phyloP scores from a whole-genome alignment of 495 filamentous ascomycete species.

The Lasiosphaeria hispida region DNA sequence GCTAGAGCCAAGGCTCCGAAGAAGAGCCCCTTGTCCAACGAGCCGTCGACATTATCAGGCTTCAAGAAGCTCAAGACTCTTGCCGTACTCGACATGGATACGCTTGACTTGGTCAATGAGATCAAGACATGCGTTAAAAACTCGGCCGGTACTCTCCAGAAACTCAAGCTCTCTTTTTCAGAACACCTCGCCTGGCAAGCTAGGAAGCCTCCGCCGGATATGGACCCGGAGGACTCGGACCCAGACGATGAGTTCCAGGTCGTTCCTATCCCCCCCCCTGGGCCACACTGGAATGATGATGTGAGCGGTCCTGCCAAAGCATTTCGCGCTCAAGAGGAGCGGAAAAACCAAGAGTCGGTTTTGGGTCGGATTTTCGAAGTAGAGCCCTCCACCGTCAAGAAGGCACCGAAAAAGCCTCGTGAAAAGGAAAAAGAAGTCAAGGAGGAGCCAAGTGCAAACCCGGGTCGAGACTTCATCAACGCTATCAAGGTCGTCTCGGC shows the following conservation, averaged over 20 bases:
- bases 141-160: constrained; percentile 49
- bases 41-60: constrained; percentile 52
- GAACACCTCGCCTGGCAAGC: constrained; percentile 48
- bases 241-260: constrained; percentile 46
- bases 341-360: constrained; percentile 52
- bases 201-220: constrained; percentile 48
- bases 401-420: constrained; percentile 20
- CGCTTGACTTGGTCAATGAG: constrained; percentile 53
- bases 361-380: constrained; percentile 55
- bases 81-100: constrained; percentile 56
- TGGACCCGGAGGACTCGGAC: constrained; percentile 52
- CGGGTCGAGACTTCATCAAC: constrained; percentile 41
- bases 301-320: constrained; percentile 36
- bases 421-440: constrained; percentile 31
- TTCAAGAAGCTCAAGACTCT: constrained; percentile 56
- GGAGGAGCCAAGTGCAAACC: constrained; percentile 21
- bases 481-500: constrained; percentile 37
- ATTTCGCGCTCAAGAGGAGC: constrained; percentile 47
- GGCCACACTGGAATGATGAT: constrained; percentile 24
- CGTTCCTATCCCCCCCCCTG: constrained; percentile 19
- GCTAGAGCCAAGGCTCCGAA: constrained; percentile 24
- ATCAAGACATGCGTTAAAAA: constrained; percentile 51
- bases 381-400: constrained; percentile 33
- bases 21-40: constrained; percentile 18
- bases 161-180: constrained; percentile 58